Conservation (phyloP, 192 early-diverging fungal species). For the Globomyces pollinis-pini region DNA sequence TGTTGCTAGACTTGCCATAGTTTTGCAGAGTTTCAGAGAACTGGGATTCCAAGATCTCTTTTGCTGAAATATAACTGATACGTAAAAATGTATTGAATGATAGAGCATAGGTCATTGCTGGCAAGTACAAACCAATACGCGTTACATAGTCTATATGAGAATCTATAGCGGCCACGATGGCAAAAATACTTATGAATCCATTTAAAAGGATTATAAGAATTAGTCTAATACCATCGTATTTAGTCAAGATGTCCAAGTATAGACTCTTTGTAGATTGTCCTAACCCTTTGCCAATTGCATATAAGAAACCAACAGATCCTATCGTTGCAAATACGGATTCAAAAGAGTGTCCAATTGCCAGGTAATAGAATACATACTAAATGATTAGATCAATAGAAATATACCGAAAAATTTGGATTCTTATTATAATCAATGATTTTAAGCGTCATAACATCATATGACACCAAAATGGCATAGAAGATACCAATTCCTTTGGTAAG, state of each 20-base stretch:
- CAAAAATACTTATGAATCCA: background rate
- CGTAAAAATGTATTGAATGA: conserved; percentile 1
- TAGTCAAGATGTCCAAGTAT: background rate
- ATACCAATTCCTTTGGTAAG: background rate
- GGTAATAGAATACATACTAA: background rate
- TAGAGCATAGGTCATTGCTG: background rate
- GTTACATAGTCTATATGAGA: background rate
- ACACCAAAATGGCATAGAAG: background rate
- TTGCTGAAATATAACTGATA: background rate
- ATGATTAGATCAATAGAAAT: background rate
- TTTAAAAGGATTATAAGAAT: background rate
- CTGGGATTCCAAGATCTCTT: background rate
- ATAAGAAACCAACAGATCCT: conserved; percentile 1
- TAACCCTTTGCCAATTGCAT: background rate
- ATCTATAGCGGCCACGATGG: background rate
- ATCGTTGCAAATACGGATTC: conserved; percentile 2
- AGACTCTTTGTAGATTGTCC: background rate
- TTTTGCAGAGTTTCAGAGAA: too few relatives aligned
- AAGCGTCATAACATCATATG: background rate
- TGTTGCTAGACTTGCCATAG: too few relatives aligned
- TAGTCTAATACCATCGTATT: conserved; percentile 1
- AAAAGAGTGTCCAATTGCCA: conserved; percentile 5
- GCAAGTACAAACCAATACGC: conserved; percentile 1
- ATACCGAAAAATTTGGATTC: background rate
- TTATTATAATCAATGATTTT: background rate